Base-by-base conservation (phyloP, 768 basidiomycete genomes). In the Mycena indigotica region DNA sequence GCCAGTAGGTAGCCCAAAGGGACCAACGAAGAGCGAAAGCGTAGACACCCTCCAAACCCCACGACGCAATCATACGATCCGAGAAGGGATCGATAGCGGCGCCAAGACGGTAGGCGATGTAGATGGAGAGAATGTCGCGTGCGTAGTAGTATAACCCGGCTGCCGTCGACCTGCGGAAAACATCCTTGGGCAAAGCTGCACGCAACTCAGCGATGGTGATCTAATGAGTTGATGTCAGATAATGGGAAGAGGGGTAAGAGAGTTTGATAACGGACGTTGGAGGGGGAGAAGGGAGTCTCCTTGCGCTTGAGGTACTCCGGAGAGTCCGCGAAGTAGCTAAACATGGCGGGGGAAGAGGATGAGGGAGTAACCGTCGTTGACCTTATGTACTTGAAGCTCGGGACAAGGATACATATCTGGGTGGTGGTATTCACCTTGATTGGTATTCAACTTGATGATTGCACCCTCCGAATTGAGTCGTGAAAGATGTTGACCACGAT, bases 121-220 rank as follows among this genome's bases (percentile, higher is more conserved):
- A 68, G 28, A 73, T 76, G 49, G 82, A 59, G 41, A 61, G 55
- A 17, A 83, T 28, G 65, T 84, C 81, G 35, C 79, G 69, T 13
- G 64, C 52, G 25, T 82, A 63, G 62, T 82, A 83, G 61, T 67
- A 72, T 10, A 78, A 62, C 48, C 81, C 79, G 52, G 70, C 79
- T 21, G 60, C 5, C 3, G 81, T 81, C 24, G 74, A 77, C 64
- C 71, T 72, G 50, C 78, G 68, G 63, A 80, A 81, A 21, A 83
- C 74, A 58, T 77, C 74, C 24, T 66, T 73, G 2, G 82, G 82
- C 26, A 84, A 76, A 5, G 77, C 82, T 13, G 76, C 71, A 58
- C 75, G 81, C 28, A 84, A 64, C 28, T 79, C 72, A 54, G 48
- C n/a, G 28, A 59, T 38, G 13, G 57, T 50, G n/a, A 59, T 26